Evolutionary conservation across 176 grass and related monocot species (phyloP), one percentile per base, ranked within the genome.

Genomic region (Bromus sterilis): DNA sequence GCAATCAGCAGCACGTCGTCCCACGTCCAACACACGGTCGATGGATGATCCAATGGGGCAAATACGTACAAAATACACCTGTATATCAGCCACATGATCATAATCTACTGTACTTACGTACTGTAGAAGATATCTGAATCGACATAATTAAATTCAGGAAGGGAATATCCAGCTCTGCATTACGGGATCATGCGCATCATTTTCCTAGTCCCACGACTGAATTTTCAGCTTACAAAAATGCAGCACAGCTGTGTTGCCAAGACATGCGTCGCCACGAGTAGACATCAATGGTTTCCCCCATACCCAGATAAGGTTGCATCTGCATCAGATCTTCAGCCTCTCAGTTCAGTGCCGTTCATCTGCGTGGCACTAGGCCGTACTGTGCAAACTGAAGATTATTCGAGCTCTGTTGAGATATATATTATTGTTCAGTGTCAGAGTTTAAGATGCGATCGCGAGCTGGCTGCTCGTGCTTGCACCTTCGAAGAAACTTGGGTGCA

Each of bases 371-470:
- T 42, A 42, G 2, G 58, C 80, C 75, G 57, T 74, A 83, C 46
- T 66, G 86, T 67, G 8, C 81, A 30, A 48, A 0, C 59, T 44
- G 6, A 88, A 80, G 62, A 89, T 89, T 72, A 82, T 71, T 85
- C 39, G 29, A 16, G 72, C 81, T 84, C 58, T 29, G 34, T 44
- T 35, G 66, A 78, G 66, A 30, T n/a, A n/a, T n/a, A n/a, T n/a
- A n/a, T n/a, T 15, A 40, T 11, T 24, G 82, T 68, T 68, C 69
- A 11, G 24, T 10, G n/a, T 26, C 76, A 60, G 67, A 13, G 8
- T 14, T 30, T 33, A 8, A 21, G 40, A 55, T 60, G 40, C 18
- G 30, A 32, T 51, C 34, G 51, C 43, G 61, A 46, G 56, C 21
- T 56, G 75, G 40, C 24, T 12, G 35, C 53, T 53, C 5, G 55